Evolutionary conservation across 306 rosid genomes (phyloP).

Genomic region (Albizia julibrissin): DNA sequence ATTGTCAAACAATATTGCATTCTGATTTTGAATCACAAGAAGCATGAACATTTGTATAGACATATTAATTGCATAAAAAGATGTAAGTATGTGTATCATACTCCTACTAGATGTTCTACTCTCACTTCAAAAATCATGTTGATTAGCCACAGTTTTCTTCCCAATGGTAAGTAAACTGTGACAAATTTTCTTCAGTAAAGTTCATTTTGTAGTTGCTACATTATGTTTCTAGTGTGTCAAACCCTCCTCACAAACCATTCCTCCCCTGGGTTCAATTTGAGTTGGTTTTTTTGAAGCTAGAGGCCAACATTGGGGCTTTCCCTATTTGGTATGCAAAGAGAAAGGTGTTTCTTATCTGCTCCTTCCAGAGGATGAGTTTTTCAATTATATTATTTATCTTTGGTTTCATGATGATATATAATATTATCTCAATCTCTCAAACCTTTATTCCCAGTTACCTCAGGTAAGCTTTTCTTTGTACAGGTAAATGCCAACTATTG

Average conservation of each 20-base stretch:
- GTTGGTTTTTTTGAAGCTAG: not conserved
- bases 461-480: not conserved
- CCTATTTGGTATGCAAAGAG: not conserved
- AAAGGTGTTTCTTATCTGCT: not conserved
- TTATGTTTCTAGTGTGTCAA: not conserved
- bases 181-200: not conserved
- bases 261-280: not conserved
- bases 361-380: not conserved
- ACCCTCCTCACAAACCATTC: not conserved
- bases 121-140: not conserved
- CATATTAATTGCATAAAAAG: not conserved
- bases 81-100: conserved; percentile 7
- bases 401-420: not conserved
- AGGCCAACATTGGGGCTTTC: not conserved
- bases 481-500: not conserved
- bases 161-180: not conserved
- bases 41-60: conserved; percentile 18
- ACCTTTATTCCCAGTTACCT: not conserved
- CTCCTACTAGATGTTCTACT: not conserved
- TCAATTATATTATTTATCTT: not conserved
- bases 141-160: not conserved
- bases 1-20: conserved; percentile 20
- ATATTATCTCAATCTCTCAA: not conserved
- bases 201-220: not conserved
- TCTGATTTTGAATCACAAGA: not conserved